Evolutionary conservation across 345 rosid genomes (phyloP).

Genomic region (Cochlearia excelsa): DNA sequence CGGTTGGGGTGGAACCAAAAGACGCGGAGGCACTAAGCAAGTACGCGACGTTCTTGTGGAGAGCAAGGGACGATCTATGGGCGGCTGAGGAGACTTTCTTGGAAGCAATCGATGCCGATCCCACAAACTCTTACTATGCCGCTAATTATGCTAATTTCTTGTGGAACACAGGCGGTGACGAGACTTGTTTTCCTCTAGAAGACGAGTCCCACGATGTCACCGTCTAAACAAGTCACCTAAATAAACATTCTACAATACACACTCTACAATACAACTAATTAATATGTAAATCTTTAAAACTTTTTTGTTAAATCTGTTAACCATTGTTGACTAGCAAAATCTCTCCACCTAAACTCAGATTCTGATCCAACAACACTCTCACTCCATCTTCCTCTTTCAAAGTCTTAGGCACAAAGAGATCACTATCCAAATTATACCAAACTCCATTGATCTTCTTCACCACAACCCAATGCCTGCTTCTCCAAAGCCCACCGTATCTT

Average conservation of each 20-base stretch:
- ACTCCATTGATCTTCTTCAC: conserved; percentile 65
- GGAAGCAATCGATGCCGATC: conserved; percentile 81
- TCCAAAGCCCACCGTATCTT: conserved; percentile 77
- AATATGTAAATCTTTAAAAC: background rate
- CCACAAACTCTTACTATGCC: conserved; percentile 62
- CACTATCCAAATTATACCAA: conserved; percentile 93
- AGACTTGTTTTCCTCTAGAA: conserved; percentile 79
- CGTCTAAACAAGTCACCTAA: conserved; percentile 13
- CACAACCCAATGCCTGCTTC: conserved; percentile 82
- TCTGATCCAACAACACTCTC: conserved; percentile 53
- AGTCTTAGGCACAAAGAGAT: conserved; percentile 47
- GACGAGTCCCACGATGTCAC: conserved; percentile 35
- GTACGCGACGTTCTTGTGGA: conserved; percentile 87
- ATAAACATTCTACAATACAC: background rate
- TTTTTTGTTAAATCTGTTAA: conserved; percentile 14
- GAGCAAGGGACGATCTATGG: conserved; percentile 68
- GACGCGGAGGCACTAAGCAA: conserved; percentile 82
- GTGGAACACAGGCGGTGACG: conserved; percentile 95
- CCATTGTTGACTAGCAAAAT: conserved; percentile 63
- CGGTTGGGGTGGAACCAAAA: conserved; percentile 50
- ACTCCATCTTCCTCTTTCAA: conserved; percentile 51
- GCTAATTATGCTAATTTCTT: conserved; percentile 86
- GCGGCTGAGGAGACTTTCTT: conserved; percentile 92
- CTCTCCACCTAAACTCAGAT: conserved; percentile 54
- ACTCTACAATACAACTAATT: background rate